Evolutionary conservation across 140 eudicot genomes (phyloP), one percentile per base, ranked within the genome.

Genomic region (Bidens hawaiensis): DNA sequence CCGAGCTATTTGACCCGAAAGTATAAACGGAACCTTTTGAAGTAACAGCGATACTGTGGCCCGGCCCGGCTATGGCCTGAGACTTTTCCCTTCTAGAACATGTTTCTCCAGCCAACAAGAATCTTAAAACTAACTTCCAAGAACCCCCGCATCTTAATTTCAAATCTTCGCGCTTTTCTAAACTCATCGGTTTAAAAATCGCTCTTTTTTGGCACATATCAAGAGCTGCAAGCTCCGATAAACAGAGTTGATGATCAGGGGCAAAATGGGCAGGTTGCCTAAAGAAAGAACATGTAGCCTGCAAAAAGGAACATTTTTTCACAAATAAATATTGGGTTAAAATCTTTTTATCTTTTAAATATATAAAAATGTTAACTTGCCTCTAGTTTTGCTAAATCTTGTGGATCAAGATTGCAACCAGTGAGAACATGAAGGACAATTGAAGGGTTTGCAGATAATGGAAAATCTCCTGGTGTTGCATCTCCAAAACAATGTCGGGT

Each of bases 1-100:
- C 99, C 0, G 89, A 88, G 72, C 82, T 85, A 62, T 93, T 93
- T 23, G 95, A 82, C 53, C 99, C 99, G 22, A 93, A 93, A 0
- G 99, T 78, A 67, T 82, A 93, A 43, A 75, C 99, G 28, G 71
- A 78, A 26, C 99, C 99, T 51, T 76, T 87, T 16, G 87, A 78
- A 21, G 96, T 87, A 75, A 91, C 99, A 4, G 95, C 96, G 17
- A 93, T 70, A 65, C 99, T 93, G 61, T 93, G 99, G 27, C 99
- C 94, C 0, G 99, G 96, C 4, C 99, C 99, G 0, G 99, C 99
- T 56, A 93, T 83, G 15, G 99, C 99, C 75, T 93, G 99, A 23
- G 99, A 85, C 65, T 85, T 93, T 66, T 93, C 96, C 75, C 99
- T 72, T 60, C 99, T 75, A 6, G 85, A 73, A 51, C 96, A 88